Evolutionary conservation across 179 eudicot genomes (phyloP).

Genomic region (Silene vulgaris): DNA sequence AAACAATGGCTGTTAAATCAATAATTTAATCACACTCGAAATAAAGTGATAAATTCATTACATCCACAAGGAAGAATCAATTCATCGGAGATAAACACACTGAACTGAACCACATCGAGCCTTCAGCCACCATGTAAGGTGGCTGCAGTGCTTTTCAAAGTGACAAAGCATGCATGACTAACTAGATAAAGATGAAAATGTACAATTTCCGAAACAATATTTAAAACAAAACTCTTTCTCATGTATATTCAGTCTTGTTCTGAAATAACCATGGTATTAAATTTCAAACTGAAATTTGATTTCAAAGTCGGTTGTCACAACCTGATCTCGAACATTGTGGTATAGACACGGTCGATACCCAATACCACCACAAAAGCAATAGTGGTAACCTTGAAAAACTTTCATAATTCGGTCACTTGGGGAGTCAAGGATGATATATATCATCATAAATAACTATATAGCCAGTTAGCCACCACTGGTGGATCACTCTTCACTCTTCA

Average conservation of each 20-base stretch:
- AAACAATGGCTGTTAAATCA: conserved; percentile 28
- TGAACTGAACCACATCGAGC: neutral
- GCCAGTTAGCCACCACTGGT: neutral
- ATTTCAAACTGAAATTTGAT: neutral
- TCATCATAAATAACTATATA: neutral
- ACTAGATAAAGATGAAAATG: neutral
- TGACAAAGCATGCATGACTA: neutral
- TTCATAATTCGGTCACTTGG: neutral
- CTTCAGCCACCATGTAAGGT: neutral
- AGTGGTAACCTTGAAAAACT: neutral
- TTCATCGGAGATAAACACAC: neutral
- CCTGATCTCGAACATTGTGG: neutral
- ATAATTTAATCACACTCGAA: conserved; percentile 10
- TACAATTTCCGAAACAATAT: neutral
- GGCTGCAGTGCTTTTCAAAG: neutral
- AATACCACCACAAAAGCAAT: neutral
- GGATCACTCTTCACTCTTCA: neutral
- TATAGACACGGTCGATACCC: no score
- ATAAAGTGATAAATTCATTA: no score
- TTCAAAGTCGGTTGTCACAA: neutral
- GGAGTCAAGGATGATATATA: neutral
- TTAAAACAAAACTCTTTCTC: neutral
- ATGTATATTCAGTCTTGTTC: neutral
- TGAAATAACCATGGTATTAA: neutral
- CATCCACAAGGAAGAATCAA: neutral